These are phyloP conservation scores for Cercospora sp. DNA, from an alignment of 2,329 filamentous ascomycete species.

Conservation along the genomic window DNA sequence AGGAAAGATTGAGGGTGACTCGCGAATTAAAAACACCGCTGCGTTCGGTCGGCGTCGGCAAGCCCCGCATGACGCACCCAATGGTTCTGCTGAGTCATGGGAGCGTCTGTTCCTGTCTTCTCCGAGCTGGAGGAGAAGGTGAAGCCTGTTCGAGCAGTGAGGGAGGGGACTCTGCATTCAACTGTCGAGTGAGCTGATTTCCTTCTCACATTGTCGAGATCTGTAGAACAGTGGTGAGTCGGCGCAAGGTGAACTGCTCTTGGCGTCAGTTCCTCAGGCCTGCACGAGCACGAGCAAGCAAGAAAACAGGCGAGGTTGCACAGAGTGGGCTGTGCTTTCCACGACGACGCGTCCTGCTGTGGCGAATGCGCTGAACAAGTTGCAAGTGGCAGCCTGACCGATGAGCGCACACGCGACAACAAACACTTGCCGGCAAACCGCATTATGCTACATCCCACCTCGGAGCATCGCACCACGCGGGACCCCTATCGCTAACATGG, in stretches of 20 bases:
- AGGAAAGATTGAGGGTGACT: slow-evolving; percentile 13
- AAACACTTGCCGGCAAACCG: neutral
- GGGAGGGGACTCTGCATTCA: too few relatives aligned
- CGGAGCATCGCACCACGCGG: slow-evolving; percentile 2
- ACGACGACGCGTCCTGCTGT: neutral
- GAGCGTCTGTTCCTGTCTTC: neutral
- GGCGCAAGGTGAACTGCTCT: too few relatives aligned
- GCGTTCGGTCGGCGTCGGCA: neutral
- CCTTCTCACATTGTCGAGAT: too few relatives aligned
- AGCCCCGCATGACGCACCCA: slow-evolving; percentile 7
- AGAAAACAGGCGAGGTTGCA: neutral
- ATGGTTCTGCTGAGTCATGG: neutral
- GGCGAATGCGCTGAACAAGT: neutral
- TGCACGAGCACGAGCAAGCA: neutral
- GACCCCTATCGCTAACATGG: slow-evolving; percentile 25
- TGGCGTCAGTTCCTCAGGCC: neutral
- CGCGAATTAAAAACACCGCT: slow-evolving; percentile 11
- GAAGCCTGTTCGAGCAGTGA: neutral
- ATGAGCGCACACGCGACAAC: neutral
- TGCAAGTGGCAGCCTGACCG: neutral
- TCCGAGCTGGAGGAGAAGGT: neutral
- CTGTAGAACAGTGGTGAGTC: too few relatives aligned
- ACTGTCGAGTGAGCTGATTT: too few relatives aligned
- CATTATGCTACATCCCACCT: slow-evolving; percentile 12
- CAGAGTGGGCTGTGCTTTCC: slow-evolving; percentile 5